Conservation (phyloP, 495 filamentous ascomycete species). For the Trypethelium eluteriae region DNA sequence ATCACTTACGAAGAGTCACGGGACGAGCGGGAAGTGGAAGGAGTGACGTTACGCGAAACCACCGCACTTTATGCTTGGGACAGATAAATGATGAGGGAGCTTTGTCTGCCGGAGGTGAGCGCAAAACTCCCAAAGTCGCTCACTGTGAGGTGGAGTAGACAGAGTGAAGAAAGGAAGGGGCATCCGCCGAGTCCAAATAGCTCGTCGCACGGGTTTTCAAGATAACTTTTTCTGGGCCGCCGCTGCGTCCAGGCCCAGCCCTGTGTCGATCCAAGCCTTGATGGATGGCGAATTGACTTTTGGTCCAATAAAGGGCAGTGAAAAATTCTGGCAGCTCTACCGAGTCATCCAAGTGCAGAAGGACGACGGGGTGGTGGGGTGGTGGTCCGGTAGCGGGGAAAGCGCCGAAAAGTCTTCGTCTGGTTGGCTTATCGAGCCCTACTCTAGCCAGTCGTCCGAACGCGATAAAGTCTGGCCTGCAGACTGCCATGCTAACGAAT, state of each 20-base stretch:
- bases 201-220: background rate
- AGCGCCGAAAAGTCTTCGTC: no score
- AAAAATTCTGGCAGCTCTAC: background rate
- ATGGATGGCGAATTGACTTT: background rate
- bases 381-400: no score
- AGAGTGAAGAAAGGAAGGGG: background rate
- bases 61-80: no score
- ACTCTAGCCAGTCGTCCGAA: no score
- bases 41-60: no score
- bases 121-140: constrained; percentile 41
- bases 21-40: background rate
- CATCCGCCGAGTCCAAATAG: background rate
- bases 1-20: background rate
- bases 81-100: constrained; percentile 21
- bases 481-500: no score
- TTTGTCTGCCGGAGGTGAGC: constrained; percentile 31
- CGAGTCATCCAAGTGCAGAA: background rate
- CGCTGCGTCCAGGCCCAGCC: background rate
- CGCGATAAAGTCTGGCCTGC: no score
- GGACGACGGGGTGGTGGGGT: background rate
- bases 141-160: constrained; percentile 11
- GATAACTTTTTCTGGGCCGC: background rate
- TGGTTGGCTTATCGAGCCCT: background rate
- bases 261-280: background rate
- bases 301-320: background rate